Evolutionary conservation across 768 basidiomycete genomes (phyloP), one percentile per base, ranked within the genome.

Genomic region (Pleurotus tuoliensis): DNA sequence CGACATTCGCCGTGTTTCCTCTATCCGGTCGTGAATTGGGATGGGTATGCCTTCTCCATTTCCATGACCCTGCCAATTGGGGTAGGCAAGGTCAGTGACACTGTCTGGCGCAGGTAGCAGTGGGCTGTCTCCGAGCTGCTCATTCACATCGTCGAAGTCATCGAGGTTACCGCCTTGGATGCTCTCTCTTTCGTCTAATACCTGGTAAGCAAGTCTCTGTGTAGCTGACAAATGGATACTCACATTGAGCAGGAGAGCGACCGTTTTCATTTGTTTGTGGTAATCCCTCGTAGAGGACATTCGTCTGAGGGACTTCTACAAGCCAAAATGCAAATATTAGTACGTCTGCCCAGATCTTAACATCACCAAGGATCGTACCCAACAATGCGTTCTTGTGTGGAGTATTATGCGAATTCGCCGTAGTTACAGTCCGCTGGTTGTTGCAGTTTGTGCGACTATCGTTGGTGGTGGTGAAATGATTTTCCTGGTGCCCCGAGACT

Each of bases 381-480:
- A 34, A 30, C 30, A 40, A 15, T 4, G 22, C 51, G 7, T 53
- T 37, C 11, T 53, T 37, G n/a, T 20, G 30, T 34, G 11, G 30
- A 11, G 2, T 41, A 53, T 53, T 53, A 16, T 53, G 37, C 16
- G 51, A 53, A n/a, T 53, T 53, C 16, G 38, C 18, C 16, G 24
- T 53, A 38, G 39, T 37, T 6, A 8, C 15, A 8, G 51, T 18
- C 12, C 12, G 39, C 15, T 53, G 34, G 18, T 53, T 53, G 18
- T 53, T 39, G 39, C 51, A 53, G 39, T 53, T 53, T 13, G 37
- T 16, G 12, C 51, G 51, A 18, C 25, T 8, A 15, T 53, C 51
- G 13, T 53, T 53, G 51, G 13, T 53, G 8, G 51, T 53, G 27
- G n/a, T 53, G 51, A 41, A n/a, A 8, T 40, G 38, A 16, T 41